Conservation (phyloP, 805 yeast species). For the Yarrowia alimentaria region DNA sequence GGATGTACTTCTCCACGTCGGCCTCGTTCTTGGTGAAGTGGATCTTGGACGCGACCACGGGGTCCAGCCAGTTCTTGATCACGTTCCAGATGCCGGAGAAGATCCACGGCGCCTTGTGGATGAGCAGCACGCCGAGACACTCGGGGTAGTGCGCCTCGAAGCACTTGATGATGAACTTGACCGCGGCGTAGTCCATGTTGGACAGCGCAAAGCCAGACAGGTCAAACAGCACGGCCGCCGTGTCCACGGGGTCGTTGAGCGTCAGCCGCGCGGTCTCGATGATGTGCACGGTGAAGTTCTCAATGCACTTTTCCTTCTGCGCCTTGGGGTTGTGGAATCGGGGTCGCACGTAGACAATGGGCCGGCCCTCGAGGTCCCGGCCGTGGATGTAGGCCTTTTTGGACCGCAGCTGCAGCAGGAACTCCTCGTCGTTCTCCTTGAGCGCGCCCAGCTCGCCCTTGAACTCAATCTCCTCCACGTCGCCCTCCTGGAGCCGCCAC, state of each 20-base stretch:
- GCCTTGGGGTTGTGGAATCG: conserved; percentile 67
- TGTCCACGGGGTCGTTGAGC: conserved; percentile 71
- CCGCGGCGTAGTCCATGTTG: conserved; percentile 91
- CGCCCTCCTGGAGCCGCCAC: conserved; percentile 67
- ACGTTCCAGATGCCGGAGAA: conserved; percentile 93
- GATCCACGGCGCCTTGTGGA: conserved; percentile 96
- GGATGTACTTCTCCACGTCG: conserved; percentile 66
- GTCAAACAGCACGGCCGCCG: conserved; percentile 82
- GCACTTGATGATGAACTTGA: conserved; percentile 81
- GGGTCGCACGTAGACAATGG: conserved; percentile 79
- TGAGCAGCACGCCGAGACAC: conserved; percentile 75
- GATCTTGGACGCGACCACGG: conserved; percentile 91
- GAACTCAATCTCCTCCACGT: conserved; percentile 59
- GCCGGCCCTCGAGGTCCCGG: conserved; percentile 67
- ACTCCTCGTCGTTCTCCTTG: conserved; percentile 46
- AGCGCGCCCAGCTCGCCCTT: conserved; percentile 70
- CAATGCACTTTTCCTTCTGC: conserved; percentile 68
- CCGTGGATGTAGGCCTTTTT: conserved; percentile 79
- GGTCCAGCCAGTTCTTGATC: conserved; percentile 91
- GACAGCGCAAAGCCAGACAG: conserved; percentile 80
- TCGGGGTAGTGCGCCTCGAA: conserved; percentile 98
- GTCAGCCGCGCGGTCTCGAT: conserved; percentile 82
- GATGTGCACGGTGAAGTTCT: conserved; percentile 67
- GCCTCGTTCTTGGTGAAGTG: conserved; percentile 69
- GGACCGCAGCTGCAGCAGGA: conserved; percentile 52